Base-by-base conservation (phyloP, 805 yeast genomes). In the Sugiyamaella smithiae region DNA sequence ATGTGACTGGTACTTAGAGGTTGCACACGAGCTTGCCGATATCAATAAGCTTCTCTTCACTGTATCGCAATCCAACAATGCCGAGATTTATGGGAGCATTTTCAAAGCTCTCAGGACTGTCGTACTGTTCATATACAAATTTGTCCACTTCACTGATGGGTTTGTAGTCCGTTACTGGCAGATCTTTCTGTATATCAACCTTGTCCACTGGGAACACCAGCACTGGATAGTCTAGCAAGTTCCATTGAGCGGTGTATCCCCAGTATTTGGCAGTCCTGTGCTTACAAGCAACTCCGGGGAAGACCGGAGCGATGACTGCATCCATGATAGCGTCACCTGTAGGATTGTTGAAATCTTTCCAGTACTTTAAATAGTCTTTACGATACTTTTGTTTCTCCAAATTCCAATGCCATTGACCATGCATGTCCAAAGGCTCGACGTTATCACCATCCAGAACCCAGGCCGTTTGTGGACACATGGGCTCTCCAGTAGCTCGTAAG, bases 81-180 rank as follows among this genome's bases (percentile, higher is more conserved):
- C 82, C 88, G 7, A 81, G 54, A 3, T 74, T 68, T 2, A 81
- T 78, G 0, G 86, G 84, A 58, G 77, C 77, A 2, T 78, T 80
- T 49, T 72, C 67, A 45, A 62, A 67, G 37, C 70, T 63, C 44
- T 73, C 75, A 4, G 80, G 73, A 35, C 22, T 19, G 48, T 76
- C 69, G 63, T 79, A 80, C 35, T 69, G 25, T 16, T 46, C 44
- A 24, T 45, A 26, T n/a, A 35, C 43, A 14, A 19, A 12, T 25
- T 40, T 32, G 41, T 49, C 52, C 14, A 16, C 17, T 3, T 38
- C 19, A 32, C 35, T 45, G 14, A 42, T 20, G 7, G 52, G 46
- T 14, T 5, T 16, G 29, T 37, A 48, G 9, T 35, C 38, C 24
- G 14, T 7, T 8, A 24, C 41, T 22, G 42, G 47, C 12, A 12